Percentiles rank a stretch among this genome's conserved stretches.
Evolutionary conservation across 2,329 filamentous ascomycete species (phyloP).

Genomic region (Dactylella cylindrospora): DNA sequence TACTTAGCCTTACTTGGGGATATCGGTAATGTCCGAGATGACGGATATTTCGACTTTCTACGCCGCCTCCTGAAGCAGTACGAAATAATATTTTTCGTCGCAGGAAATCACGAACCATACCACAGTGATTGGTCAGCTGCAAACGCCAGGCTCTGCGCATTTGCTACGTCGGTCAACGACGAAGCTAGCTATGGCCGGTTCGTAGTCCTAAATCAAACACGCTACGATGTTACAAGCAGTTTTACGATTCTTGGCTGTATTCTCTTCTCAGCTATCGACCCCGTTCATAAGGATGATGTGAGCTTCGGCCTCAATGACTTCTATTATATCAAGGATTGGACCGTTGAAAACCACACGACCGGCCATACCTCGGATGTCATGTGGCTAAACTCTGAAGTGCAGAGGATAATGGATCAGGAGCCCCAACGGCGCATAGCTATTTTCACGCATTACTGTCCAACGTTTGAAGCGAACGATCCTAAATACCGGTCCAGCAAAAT

Average conservation of each 20-base stretch:
- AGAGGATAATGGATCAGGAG: constrained; percentile 22
- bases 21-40: constrained; percentile 57
- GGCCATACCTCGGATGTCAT: constrained; percentile 47
- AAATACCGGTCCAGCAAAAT: constrained; percentile 10
- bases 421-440: constrained; percentile 36
- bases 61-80: constrained; percentile 57
- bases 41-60: constrained; percentile 57
- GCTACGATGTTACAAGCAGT: constrained; percentile 52
- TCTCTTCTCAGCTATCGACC: constrained; percentile 57
- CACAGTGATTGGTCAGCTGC: constrained; percentile 16
- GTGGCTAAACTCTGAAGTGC: constrained; percentile 48
- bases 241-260: constrained; percentile 56
- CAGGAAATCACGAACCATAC: constrained; percentile 63
- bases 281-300: constrained; percentile 52
- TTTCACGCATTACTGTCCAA: constrained; percentile 48
- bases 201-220: constrained; percentile 53
- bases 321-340: constrained; percentile 53
- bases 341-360: constrained; percentile 45
- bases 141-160: constrained; percentile 45
- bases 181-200: constrained; percentile 49
- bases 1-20: constrained; percentile 62
- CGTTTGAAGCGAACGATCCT: constrained; percentile 44
- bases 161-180: constrained; percentile 12
- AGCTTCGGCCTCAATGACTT: constrained; percentile 59
- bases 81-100: constrained; percentile 57